A percentile compares a stretch with the other conserved stretches of the same genome.
These are phyloP conservation scores for Sanghuangporus sanghuang DNA, from an alignment of 1,284 basidiomycete species.

Conservation along the genomic window DNA sequence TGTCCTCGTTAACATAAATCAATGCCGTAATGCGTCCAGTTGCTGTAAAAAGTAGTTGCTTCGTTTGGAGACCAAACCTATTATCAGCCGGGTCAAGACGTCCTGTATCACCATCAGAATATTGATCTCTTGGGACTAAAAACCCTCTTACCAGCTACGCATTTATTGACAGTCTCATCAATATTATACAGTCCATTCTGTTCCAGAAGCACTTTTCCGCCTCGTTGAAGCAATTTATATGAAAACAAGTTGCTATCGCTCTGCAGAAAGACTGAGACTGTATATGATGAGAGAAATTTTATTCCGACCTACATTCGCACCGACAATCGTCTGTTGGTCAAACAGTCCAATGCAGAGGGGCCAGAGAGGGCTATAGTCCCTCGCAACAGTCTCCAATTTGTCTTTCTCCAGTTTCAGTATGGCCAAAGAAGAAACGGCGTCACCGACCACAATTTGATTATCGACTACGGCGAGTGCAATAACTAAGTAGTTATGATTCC, in stretches of 20 bases:
- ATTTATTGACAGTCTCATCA: slow-evolving; percentile 68
- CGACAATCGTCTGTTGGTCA: slow-evolving; percentile 56
- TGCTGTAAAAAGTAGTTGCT: slow-evolving; percentile 74
- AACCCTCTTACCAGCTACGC: slow-evolving; percentile 48
- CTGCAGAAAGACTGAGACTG: slow-evolving; percentile 31
- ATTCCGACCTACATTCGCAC: slow-evolving; percentile 64
- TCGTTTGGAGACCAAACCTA: slow-evolving; percentile 37
- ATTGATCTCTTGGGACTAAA: not conserved
- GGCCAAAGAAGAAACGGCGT: slow-evolving; percentile 80
- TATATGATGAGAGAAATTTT: not conserved
- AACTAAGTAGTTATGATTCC: slow-evolving; percentile 80
- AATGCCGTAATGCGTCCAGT: slow-evolving; percentile 82
- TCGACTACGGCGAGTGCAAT: slow-evolving; percentile 51
- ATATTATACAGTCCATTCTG: slow-evolving; percentile 60
- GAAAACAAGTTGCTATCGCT: slow-evolving; percentile 74
- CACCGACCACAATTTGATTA: slow-evolving; percentile 61
- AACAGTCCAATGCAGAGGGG: slow-evolving; percentile 57
- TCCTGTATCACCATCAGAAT: not conserved
- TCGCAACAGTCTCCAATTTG: slow-evolving; percentile 56
- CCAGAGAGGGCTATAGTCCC: slow-evolving; percentile 76
- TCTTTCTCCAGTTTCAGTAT: slow-evolving; percentile 49
- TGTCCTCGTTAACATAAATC: slow-evolving; percentile 46
- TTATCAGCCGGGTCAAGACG: not conserved
- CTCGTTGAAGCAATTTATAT: slow-evolving; percentile 45
- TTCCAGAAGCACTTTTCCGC: slow-evolving; percentile 42